Evolutionary conservation across 73 alveolate genomes (phyloP).

Genomic region (Durusdinium trenchii): DNA sequence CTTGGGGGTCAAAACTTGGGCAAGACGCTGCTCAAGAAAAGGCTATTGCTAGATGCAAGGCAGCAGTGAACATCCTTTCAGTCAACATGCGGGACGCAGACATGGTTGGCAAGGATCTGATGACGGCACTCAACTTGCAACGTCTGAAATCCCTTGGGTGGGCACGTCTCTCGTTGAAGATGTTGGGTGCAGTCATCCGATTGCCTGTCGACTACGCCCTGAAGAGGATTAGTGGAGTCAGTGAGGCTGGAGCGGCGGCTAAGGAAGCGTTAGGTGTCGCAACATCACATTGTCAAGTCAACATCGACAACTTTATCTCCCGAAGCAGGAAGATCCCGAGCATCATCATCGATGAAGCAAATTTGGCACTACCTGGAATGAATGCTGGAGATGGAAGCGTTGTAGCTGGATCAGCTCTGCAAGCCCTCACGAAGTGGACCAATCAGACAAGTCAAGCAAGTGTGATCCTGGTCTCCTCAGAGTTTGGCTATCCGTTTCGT

Average conservation of each 20-base stretch:
- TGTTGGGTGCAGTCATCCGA: constrained; percentile 41
- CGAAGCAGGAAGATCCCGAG: no score
- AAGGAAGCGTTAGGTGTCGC: no score
- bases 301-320: no score
- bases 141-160: constrained; percentile 48
- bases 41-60: constrained; percentile 26
- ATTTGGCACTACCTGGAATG: no score
- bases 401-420: no score
- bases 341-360: no score
- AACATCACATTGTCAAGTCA: no score
- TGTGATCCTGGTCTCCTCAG: no score
- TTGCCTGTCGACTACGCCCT: constrained; percentile 8
- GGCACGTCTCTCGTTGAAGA: constrained; percentile 42
- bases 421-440: no score
- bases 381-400: no score
- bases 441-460: no score
- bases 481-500: no score
- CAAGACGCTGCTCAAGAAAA: constrained; percentile 38
- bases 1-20: constrained; percentile 38
- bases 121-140: constrained; percentile 67
- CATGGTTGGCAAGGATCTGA: constrained; percentile 39
- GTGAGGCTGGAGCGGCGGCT: constrained; percentile 26
- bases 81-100: constrained; percentile 66
- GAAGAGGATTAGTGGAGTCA: constrained; percentile 36
- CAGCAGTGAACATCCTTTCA: constrained; percentile 28